Evolutionary conservation across 2,329 filamentous ascomycete species (phyloP), one percentile per base, ranked within the genome.

Genomic region (Fusarium solani-melongenae): DNA sequence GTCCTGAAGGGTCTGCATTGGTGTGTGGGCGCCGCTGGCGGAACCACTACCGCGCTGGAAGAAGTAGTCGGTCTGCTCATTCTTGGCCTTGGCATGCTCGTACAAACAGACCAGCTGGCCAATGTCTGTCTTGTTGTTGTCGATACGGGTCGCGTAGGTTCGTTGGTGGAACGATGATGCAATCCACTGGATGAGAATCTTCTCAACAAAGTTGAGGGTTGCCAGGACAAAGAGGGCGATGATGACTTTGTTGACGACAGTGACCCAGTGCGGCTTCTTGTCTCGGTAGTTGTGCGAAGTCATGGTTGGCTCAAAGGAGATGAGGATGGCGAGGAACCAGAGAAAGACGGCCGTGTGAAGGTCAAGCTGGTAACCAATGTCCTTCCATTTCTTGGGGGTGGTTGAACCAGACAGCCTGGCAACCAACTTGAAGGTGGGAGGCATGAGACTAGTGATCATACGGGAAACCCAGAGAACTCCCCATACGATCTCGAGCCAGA

Each of bases 401-500:
- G 95, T 96, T 17, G 95, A 96, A 3, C 88, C 89, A 78, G 94
- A 92, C 6, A 96, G 85, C 77, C 92, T 94, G 6, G 94, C 91
- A 17, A 93, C 34, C 10, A 83, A 77, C 41, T 84, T 82, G 66
- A 90, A 84, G 7, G 84, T 64, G 29, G 79, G 82, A 0, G 88
- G 88, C 73, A 90, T 82, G 38, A 88, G 79, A 29, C 86, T 85
- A 5, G 87, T 88, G 46, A 86, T 74, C 79, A 90, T 88, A 14
- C 88, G 85, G 1, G 87, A 92, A 22, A 92, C 92, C 96, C 96
- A 98, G 0, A 98, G 86, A 0, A 94, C 94, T 71, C 96, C 87
- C 96, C 96, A 98, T 29, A 98, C 88, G 46, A 98, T 94, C 82
- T 98, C 94, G 20, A 98, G 88, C 96, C 96, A 98, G 71, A 98